phyloP scores from a whole-genome alignment of 108 stramenopile species.

The Mayamaea pseudoterrestris region DNA sequence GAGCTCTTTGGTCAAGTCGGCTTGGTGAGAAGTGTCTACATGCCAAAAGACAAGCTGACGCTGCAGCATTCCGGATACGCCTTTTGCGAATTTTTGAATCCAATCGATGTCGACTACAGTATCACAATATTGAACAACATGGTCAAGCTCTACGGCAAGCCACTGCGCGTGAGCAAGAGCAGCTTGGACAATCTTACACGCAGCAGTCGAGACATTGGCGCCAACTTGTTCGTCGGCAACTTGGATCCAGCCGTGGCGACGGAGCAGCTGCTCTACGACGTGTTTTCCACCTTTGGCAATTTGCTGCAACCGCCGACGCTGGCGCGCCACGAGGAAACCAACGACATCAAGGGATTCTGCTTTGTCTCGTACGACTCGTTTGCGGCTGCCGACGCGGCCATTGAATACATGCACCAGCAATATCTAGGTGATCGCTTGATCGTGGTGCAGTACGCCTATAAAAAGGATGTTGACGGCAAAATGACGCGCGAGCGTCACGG shows the following conservation, averaged over 20 bases:
- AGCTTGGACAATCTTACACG: constrained; percentile 65
- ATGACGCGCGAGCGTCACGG: constrained; percentile 87
- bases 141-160: constrained; percentile 87
- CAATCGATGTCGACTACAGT: constrained; percentile 93
- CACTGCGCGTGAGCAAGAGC: constrained; percentile 87
- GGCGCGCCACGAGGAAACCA: constrained; percentile 81
- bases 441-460: constrained; percentile 94
- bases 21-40: constrained; percentile 86
- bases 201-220: constrained; percentile 81
- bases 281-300: constrained; percentile 94
- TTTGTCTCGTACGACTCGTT: constrained; percentile 92
- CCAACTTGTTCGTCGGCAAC: constrained; percentile 97
- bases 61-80: constrained; percentile 86
- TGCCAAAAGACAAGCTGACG: constrained; percentile 97
- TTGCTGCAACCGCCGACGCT: constrained; percentile 85
- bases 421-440: constrained; percentile 94
- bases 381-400: constrained; percentile 91
- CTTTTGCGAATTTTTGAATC: constrained; percentile 92
- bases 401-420: constrained; percentile 98
- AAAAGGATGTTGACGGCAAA: constrained; percentile 68
- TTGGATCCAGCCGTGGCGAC: constrained; percentile 83
- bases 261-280: constrained; percentile 97
- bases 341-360: constrained; percentile 85
- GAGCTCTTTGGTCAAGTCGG: constrained; percentile 94
- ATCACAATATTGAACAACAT: constrained; percentile 95